Base-by-base conservation (phyloP, 1,284 basidiomycete genomes). In the Trichosporon sp. region DNA sequence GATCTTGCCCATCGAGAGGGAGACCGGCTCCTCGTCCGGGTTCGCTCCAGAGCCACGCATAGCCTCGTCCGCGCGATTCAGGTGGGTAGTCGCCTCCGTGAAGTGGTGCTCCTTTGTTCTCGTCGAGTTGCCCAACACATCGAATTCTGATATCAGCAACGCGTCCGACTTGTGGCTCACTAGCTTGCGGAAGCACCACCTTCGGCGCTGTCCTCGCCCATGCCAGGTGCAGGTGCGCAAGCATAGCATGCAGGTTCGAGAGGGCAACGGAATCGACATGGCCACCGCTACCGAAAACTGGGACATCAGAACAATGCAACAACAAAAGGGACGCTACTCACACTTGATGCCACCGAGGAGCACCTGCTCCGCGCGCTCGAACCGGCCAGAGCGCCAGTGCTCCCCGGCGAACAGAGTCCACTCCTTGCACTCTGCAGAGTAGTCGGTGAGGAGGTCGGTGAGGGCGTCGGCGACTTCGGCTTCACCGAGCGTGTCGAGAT, bases 131-230 rank as follows among this genome's bases (percentile, higher is more conserved):
- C 81, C 81, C 78, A 92, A 84, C 42, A 87, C 85, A 81, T 94
- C 92, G 78, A 90, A 88, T 32, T 88, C 91, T 93, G 67, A 60
- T 51, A 64, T 77, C 74, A 76, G 74, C 69, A 18, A 53, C 64
- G 15, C 27, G 34, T 25, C 42, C 7, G 3, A 18, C n/a, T 8
- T 5, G 21, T 56, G 8, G 85, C 91, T 80, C 78, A 93, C 92
- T 88, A 68, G 93, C 89, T 74, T 90, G 87, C 0, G 86, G 78
- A 0, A 95, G 80, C 29, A 91, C 85, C 5, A 90, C 77, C 77
- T 93, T 95, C 0, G 95, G 95, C 13, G 93, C 93, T 66, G 86
- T 87, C 32, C 91, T 87, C 1, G 93, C 91, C 73, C 88, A 86
- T 1, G 90, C 88, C 68, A 96, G 87, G 69, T 91, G 88, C 62